Base-by-base conservation (phyloP, 164 flowering plant species). In the Berberis thunbergii region DNA sequence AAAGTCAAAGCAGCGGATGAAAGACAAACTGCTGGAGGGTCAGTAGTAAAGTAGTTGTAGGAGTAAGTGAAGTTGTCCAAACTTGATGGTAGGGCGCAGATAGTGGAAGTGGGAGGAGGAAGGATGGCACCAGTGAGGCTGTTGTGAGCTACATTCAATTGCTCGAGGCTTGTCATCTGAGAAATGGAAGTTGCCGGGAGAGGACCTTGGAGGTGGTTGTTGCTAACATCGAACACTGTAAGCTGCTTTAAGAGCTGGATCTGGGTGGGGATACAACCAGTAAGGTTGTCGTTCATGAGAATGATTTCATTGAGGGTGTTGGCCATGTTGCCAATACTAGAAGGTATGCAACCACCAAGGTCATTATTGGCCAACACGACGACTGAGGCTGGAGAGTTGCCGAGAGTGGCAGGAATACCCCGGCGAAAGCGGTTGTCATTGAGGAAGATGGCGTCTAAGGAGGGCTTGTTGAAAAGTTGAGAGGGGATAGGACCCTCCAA, bases 161-260 rank as follows among this genome's bases (percentile, higher is more conserved):
- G 89, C 77, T 90, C 92, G 71, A 88, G 6, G 60, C 80, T 83
- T 79, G 68, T 72, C 90, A 88, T 79, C 0, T 61, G 39, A 0
- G 84, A 80, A 6, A 88, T 74, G 43, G 64, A 26, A 26, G 26
- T 12, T 0, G 60, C 42, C 0, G 92, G 95, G 26, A 90, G 59
- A 0, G 86, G 64, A 6, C 97, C 97, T 13, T 73, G 76, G 2
- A 90, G 68, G 2, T 66, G 48, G 59, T 90, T 90, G 72, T 78
- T 88, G 71, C 97, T 84, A 4, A 87, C 87, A 44, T 90, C 97
- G 43, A 90, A 90, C 2, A 90, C 97, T 0, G 89, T 86, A 1
- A 85, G 54, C 38, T 81, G 45, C 63, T 72, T 81, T 40, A 90
- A 75, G 53, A 50, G 59, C 1, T 89, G 93, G 52, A 90, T 78